phyloP scores from a whole-genome alignment of 2,329 filamentous ascomycete species.

The Cladosporium sp. region DNA sequence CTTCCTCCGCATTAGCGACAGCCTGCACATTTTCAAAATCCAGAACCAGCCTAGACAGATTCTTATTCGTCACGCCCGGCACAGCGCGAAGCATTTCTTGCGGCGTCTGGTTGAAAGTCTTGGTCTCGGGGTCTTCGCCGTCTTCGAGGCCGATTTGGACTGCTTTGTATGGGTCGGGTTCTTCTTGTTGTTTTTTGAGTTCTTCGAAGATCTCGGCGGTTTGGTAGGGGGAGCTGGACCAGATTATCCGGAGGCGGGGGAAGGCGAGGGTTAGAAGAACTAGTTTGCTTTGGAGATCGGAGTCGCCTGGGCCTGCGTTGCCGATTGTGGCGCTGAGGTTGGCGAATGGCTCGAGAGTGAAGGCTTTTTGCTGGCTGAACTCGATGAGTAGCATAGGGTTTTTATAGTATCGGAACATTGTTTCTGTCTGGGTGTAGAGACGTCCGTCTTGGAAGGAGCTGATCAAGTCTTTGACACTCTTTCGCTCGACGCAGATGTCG shows the following conservation, averaged over 20 bases:
- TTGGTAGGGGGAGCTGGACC: conserved; percentile 89
- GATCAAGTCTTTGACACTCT: conserved; percentile 86
- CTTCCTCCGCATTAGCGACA: conserved; percentile 77
- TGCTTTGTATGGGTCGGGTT: conserved; percentile 85
- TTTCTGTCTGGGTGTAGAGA: conserved; percentile 85
- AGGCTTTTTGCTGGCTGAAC: conserved; percentile 95
- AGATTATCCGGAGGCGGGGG: conserved; percentile 83
- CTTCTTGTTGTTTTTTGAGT: conserved; percentile 81
- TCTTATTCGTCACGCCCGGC: conserved; percentile 78
- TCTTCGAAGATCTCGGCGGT: conserved; percentile 96
- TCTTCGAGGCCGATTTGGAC: conserved; percentile 74
- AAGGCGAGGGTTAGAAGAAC: conserved; percentile 91
- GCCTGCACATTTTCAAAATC: conserved; percentile 72
- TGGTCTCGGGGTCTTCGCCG: conserved; percentile 49
- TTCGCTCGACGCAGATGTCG: conserved; percentile 87
- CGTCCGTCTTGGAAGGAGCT: conserved; percentile 87
- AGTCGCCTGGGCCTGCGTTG: conserved; percentile 55
- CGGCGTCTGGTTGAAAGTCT: conserved; percentile 75
- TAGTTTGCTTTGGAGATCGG: conserved; percentile 84
- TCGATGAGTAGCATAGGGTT: conserved; percentile 89
- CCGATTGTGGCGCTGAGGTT: conserved; percentile 57
- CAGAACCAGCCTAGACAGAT: conserved; percentile 65
- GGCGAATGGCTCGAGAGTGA: conserved; percentile 68
- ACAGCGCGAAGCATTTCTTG: conserved; percentile 86
- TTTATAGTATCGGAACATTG: conserved; percentile 92